phyloP scores from a whole-genome alignment of 2,329 filamentous ascomycete genomes.

The Colletotrichum limetticola region DNA sequence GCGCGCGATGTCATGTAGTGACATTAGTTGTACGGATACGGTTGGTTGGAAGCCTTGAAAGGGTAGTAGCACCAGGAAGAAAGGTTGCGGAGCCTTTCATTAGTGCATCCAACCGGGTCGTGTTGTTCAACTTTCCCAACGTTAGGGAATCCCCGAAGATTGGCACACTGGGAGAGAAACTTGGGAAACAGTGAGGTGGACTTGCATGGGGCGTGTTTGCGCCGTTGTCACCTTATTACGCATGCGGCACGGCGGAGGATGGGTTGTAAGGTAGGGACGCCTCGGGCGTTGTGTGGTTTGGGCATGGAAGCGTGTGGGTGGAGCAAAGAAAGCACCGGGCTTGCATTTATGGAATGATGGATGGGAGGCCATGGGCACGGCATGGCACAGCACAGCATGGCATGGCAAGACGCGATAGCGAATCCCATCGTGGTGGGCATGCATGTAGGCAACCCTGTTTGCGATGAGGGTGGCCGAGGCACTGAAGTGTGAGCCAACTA shows the following conservation, averaged over 20 bases:
- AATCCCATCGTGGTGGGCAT: background rate
- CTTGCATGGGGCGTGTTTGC: background rate
- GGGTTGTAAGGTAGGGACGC: conserved; percentile 13
- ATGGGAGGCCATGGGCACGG: background rate
- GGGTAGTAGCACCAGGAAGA: background rate
- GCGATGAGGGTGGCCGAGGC: background rate
- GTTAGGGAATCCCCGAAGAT: background rate
- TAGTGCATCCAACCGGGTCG: background rate
- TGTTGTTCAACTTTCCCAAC: background rate
- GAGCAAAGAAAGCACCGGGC: background rate
- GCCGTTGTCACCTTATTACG: conserved; percentile 25
- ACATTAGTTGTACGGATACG: background rate
- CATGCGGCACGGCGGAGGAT: conserved; percentile 4
- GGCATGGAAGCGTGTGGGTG: conserved; percentile 9
- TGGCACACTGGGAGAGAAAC: background rate
- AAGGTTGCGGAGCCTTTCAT: background rate
- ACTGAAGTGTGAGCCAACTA: background rate
- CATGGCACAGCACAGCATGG: too few relatives aligned
- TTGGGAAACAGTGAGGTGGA: background rate
- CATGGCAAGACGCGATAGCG: background rate
- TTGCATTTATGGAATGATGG: background rate
- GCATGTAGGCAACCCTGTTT: background rate
- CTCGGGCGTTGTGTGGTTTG: conserved; percentile 25
- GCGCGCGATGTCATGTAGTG: conserved; percentile 9
- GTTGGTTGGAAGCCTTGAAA: background rate